A percentile compares a stretch with the other conserved stretches of the same genome.
Evolutionary conservation across 306 rosid genomes (phyloP).

Genomic region (Vigna hirtella): DNA sequence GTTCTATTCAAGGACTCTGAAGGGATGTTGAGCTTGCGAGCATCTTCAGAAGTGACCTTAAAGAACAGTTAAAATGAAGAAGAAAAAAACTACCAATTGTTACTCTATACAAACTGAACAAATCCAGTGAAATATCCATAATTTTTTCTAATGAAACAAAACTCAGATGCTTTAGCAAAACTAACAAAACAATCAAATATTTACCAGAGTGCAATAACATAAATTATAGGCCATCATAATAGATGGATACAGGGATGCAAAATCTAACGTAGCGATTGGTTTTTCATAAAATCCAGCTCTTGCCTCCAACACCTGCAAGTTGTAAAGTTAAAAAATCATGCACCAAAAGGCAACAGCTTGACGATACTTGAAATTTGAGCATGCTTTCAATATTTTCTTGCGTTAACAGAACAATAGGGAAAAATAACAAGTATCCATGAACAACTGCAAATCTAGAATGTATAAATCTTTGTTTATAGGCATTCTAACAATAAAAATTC

Average conservation of each 20-base stretch:
- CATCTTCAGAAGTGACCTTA: constrained; percentile 89
- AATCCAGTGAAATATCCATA: constrained; percentile 24
- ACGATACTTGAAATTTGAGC: constrained; percentile 14
- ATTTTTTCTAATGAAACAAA: background rate
- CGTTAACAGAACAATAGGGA: constrained; percentile 12
- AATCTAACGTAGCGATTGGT: constrained; percentile 98
- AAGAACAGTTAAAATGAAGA: constrained; percentile 23
- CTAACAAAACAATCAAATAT: constrained; percentile 37
- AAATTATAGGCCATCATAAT: constrained; percentile 99
- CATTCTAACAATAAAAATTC: constrained; percentile 6
- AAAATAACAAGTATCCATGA: constrained; percentile 1
- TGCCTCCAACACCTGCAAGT: constrained; percentile 90
- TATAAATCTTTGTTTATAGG: background rate
- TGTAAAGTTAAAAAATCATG: constrained; percentile 27
- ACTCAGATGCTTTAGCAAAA: constrained; percentile 16
- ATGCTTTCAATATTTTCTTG: constrained; percentile 12
- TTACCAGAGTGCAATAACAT: constrained; percentile 98
- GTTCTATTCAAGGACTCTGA: constrained; percentile 84
- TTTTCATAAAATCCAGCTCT: constrained; percentile 92
- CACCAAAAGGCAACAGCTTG: constrained; percentile 32
- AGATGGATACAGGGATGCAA: constrained; percentile 96
- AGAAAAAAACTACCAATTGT: constrained; percentile 3
- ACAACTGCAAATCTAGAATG: constrained; percentile 29
- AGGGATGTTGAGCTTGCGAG: constrained; percentile 76
- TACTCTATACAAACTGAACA: constrained; percentile 2